Percentiles rank a stretch among this genome's conserved stretches.
Conservation (phyloP, 2,329 filamentous ascomycete genomes). For the Coniochaeta sp. region DNA sequence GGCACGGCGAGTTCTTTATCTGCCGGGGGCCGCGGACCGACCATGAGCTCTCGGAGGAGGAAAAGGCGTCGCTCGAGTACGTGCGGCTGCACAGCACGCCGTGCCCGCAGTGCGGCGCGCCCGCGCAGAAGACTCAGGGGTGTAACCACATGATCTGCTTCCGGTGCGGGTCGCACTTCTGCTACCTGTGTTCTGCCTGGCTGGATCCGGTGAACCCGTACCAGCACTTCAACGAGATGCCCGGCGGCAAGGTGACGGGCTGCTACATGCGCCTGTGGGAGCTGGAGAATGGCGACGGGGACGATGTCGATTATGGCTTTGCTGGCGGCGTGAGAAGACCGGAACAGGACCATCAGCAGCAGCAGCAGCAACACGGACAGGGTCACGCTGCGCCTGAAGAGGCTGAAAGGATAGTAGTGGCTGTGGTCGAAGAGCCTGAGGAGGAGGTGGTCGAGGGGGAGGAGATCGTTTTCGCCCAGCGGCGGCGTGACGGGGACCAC, state of each 20-base stretch:
- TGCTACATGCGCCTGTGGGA: slow-evolving; percentile 92
- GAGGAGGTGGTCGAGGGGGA: slow-evolving; percentile 22
- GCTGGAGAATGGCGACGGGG: slow-evolving; percentile 70
- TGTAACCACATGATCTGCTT: slow-evolving; percentile 98
- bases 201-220: slow-evolving; percentile 77
- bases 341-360: slow-evolving; percentile 5
- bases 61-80: slow-evolving; percentile 81
- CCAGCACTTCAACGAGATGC: slow-evolving; percentile 70
- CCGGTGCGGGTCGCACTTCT: slow-evolving; percentile 86
- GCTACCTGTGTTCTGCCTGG: slow-evolving; percentile 89
- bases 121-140: slow-evolving; percentile 82
- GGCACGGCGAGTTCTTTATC: slow-evolving; percentile 81
- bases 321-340: slow-evolving; percentile 26
- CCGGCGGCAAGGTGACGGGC: slow-evolving; percentile 41
- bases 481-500: slow-evolving; percentile 1
- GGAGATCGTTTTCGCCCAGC: slow-evolving; percentile 14
- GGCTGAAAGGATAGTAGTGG: slow-evolving; percentile 12
- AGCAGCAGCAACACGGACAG: slow-evolving; percentile 2
- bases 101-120: slow-evolving; percentile 81
- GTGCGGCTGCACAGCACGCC: slow-evolving; percentile 73
- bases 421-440: slow-evolving; percentile 24
- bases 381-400: neutral
- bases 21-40: slow-evolving; percentile 60
- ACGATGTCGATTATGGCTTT: slow-evolving; percentile 39
- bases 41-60: slow-evolving; percentile 72